Base-by-base conservation (phyloP, 805 yeast species). In the Kuraishia capsulata region DNA sequence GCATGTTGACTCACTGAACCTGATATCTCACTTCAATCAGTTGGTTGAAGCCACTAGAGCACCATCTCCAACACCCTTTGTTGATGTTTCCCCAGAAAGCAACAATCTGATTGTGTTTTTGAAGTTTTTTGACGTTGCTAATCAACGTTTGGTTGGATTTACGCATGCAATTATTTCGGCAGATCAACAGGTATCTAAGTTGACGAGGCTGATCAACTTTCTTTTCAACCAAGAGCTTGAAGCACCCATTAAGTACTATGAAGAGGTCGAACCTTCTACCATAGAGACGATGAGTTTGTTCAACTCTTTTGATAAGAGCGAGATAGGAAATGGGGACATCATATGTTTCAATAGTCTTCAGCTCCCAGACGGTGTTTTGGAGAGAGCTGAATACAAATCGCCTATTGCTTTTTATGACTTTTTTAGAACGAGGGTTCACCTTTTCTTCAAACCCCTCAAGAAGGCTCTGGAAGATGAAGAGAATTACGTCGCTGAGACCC, bases 311-410 rank as follows among this genome's bases (percentile, higher is more conserved):
- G 73, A 69, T 45, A 69, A 73, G 41, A 61, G 69, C 29, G 92
- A 84, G 46, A 52, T 83, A 16, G 64, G 67, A 4, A 72, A 69
- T 41, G 94, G 94, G 48, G 94, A 84, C 51, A 80, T 84, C 13
- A 52, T 84, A 20, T 58, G 64, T 35, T 49, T 56, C 38, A 47
- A 56, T 5, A 48, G 51, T 20, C 46, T 42, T 3, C 38, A 45
- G 33, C 42, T 39, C 9, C 44, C 45, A 13, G 17, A 38, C 3
- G 37, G 25, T 4, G 24, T 41, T 1, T 16, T 20, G 20, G 23
- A 25, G 13, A 18, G 20, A 2, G 34, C 33, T 16, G 50, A 50
- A 17, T 62, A 58, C 44, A 46, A 51, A n/a, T 54, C 61, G 37
- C 60, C 68, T 8, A 57, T 59, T n/a, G 68, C 68, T 0, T 72